Evolutionary conservation across 148 eudicot species (phyloP).

Genomic region (Persicaria maculosa): DNA sequence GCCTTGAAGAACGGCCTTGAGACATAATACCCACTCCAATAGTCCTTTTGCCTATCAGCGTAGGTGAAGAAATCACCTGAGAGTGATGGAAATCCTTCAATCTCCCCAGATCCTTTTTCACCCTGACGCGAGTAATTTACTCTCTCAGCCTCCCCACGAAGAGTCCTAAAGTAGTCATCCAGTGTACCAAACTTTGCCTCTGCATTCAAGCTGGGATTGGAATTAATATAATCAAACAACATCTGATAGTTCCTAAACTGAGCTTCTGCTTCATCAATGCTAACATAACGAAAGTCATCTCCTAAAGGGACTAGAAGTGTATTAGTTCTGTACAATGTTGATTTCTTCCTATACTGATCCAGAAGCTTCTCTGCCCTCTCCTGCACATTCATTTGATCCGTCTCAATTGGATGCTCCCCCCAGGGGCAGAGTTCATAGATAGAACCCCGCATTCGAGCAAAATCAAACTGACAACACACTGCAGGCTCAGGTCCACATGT

Average conservation of each 20-base stretch:
- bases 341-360: slow-evolving; percentile 95
- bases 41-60: slow-evolving; percentile 85
- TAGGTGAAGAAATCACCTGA: slow-evolving; percentile 97
- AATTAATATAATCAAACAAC: slow-evolving; percentile 85
- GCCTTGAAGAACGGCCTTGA: slow-evolving; percentile 97
- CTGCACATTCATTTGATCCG: slow-evolving; percentile 74
- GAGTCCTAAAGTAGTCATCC: slow-evolving; percentile 83
- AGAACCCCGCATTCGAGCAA: slow-evolving; percentile 88
- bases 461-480: slow-evolving; percentile 94
- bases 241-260: slow-evolving; percentile 90
- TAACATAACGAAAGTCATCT: slow-evolving; percentile 94
- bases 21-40: slow-evolving; percentile 99
- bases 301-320: slow-evolving; percentile 93
- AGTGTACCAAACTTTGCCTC: slow-evolving; percentile 94
- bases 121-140: slow-evolving; percentile 74
- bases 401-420: slow-evolving; percentile 85
- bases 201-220: slow-evolving; percentile 79
- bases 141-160: slow-evolving; percentile 89
- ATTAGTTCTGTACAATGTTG: slow-evolving; percentile 86
- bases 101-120: slow-evolving; percentile 78
- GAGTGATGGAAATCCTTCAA: slow-evolving; percentile 87
- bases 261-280: slow-evolving; percentile 95
- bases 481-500: slow-evolving; percentile 99
- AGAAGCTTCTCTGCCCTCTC: slow-evolving; percentile 67
- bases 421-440: slow-evolving; percentile 92